Percentiles rank a stretch among this genome's conserved stretches.
These are phyloP conservation scores for Lactuca saligna DNA, from an alignment of 129 eudicot genomes.

Conservation along the genomic window DNA sequence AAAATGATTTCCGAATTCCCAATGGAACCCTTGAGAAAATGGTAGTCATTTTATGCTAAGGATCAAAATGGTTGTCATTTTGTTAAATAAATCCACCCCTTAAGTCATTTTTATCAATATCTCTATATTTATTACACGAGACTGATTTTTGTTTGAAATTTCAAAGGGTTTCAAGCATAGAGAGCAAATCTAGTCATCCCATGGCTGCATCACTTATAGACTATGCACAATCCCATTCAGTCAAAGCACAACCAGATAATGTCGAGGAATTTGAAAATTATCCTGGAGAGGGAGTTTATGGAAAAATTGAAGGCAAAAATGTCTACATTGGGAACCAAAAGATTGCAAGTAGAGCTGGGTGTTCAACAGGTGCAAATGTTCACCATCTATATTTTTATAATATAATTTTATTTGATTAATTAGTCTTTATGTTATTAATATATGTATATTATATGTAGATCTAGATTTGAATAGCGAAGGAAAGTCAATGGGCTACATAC, in stretches of 20 bases:
- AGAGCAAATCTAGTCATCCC: conserved; percentile 92
- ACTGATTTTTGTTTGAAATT: conserved; percentile 4
- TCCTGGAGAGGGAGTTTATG: conserved; percentile 93
- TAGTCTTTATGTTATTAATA: conserved; percentile 7
- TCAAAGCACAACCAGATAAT: conserved; percentile 62
- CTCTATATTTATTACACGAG: neutral
- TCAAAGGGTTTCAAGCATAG: conserved; percentile 80
- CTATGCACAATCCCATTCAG: conserved; percentile 44
- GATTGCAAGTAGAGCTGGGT: conserved; percentile 66
- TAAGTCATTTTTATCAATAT: neutral
- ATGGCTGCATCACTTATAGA: conserved; percentile 79
- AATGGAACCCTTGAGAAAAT: no score
- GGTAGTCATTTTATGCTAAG: no score
- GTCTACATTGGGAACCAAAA: conserved; percentile 72
- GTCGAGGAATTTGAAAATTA: conserved; percentile 74
- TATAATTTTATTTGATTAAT: neutral
- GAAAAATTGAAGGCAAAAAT: conserved; percentile 62
- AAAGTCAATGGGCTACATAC: conserved; percentile 64
- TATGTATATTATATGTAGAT: conserved; percentile 8
- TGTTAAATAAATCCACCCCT: neutral
- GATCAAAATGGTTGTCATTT: neutral
- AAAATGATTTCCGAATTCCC: no score
- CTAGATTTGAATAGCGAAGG: conserved; percentile 55
- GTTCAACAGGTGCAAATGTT: conserved; percentile 44
- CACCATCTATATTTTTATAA: neutral